Conservation (phyloP, 176 grass and related monocot genomes). For the Poa annua region DNA sequence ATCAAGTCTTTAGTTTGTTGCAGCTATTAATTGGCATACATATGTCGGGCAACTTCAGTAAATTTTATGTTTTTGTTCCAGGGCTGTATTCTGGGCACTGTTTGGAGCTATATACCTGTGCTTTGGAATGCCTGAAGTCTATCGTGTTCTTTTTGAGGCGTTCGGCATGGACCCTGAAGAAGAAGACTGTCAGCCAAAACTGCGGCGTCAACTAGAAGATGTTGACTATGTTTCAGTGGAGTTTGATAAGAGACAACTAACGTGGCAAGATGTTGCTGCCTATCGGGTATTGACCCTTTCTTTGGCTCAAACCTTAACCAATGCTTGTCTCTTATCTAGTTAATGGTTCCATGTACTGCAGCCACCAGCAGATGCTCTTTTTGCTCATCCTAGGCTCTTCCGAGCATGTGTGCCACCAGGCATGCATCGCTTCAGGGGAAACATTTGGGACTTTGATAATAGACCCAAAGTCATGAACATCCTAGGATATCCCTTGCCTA, state of each 20-base stretch:
- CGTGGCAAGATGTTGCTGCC: conserved; percentile 88
- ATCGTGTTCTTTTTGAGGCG: conserved; percentile 93
- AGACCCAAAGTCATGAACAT: conserved; percentile 75
- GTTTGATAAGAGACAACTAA: conserved; percentile 83
- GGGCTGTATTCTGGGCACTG: conserved; percentile 96
- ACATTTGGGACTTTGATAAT: conserved; percentile 95
- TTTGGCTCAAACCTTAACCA: not conserved
- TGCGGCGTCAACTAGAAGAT: conserved; percentile 92
- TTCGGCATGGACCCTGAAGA: conserved; percentile 97
- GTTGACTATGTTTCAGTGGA: conserved; percentile 98
- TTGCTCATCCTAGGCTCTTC: conserved; percentile 96
- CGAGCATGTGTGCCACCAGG: conserved; percentile 96
- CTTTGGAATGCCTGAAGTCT: conserved; percentile 99
- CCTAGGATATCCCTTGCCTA: conserved; percentile 79
- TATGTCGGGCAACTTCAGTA: not conserved
- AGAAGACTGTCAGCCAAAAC: conserved; percentile 87
- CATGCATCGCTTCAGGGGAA: conserved; percentile 95
- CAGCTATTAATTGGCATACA: not conserved
- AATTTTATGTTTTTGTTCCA: conserved; percentile 43
- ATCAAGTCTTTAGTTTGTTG: not conserved
- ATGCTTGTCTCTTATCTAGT: conserved; percentile 23
- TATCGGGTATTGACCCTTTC: conserved; percentile 65
- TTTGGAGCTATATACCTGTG: conserved; percentile 99
- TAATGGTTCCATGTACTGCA: conserved; percentile 45
- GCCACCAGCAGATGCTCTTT: conserved; percentile 93